Evolutionary conservation across 1,139 yeast genomes (phyloP).

Genomic region (Magnusiomyces fungicola): DNA sequence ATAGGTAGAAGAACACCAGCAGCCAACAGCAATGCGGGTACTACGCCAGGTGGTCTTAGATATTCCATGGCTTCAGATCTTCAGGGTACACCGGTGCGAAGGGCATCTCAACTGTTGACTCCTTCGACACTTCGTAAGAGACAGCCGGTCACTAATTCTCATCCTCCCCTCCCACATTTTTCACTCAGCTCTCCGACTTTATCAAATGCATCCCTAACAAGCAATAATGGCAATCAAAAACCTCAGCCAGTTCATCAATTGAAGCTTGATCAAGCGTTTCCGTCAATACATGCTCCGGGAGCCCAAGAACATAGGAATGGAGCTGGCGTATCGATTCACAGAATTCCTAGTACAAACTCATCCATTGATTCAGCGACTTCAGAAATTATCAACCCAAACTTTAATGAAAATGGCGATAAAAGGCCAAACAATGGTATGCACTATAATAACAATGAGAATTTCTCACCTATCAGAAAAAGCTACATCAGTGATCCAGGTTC

Average conservation of each 20-base stretch:
- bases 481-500: not conserved
- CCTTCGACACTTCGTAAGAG: not conserved
- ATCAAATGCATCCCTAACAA: not conserved
- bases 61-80: not conserved
- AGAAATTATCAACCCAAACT: not conserved
- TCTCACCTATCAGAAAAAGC: not conserved
- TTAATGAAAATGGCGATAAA: not conserved
- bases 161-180: too few relatives aligned
- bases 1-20: too few relatives aligned
- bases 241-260: too few relatives aligned
- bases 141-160: too few relatives aligned
- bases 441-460: not conserved
- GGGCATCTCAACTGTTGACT: not conserved
- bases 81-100: conserved; percentile 2
- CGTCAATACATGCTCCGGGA: too few relatives aligned
- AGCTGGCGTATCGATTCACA: not conserved
- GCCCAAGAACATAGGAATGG: too few relatives aligned
- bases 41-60: not conserved
- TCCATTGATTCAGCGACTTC: not conserved
- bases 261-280: not conserved
- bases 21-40: too few relatives aligned
- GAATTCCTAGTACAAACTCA: not conserved
- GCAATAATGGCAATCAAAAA: not conserved
- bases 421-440: not conserved
- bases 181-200: not conserved